phyloP scores from a whole-genome alignment of 192 early-diverging fungal genomes.

The Physocladia obscura region DNA sequence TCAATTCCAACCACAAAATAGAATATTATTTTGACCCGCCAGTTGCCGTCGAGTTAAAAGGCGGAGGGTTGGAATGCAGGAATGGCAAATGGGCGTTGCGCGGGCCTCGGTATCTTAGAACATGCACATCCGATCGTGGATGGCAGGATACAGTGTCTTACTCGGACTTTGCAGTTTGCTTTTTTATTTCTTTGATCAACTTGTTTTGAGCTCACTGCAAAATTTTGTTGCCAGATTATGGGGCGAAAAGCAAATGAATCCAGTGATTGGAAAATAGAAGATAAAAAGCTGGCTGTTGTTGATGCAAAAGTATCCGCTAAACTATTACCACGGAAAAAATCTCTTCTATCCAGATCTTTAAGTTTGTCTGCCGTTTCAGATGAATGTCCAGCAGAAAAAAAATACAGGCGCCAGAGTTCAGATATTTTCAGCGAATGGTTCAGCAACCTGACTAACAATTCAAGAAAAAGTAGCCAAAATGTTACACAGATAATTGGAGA shows the following conservation, averaged over 20 bases:
- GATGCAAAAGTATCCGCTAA: neutral
- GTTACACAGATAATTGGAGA: neutral
- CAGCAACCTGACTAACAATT: neutral
- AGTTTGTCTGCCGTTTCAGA: too few species aligned
- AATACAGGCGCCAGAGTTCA: neutral
- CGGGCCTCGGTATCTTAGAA: constrained; percentile 10
- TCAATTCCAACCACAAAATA: neutral
- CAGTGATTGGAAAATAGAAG: neutral
- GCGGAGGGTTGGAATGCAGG: constrained; percentile 15
- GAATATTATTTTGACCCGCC: constrained; percentile 20
- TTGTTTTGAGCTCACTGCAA: too few species aligned
- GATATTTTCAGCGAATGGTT: neutral
- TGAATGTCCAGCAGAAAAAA: too few species aligned
- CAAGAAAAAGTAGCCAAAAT: neutral
- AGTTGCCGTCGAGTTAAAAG: constrained; percentile 12
- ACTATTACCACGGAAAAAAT: neutral
- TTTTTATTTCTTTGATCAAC: neutral
- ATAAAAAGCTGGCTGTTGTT: neutral
- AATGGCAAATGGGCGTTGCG: constrained; percentile 3
- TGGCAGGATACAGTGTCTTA: constrained; percentile 6
- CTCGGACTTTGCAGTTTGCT: neutral
- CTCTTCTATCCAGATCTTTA: neutral
- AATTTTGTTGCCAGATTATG: too few species aligned
- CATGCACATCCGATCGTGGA: constrained; percentile 5
- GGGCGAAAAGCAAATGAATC: neutral